Evolutionary conservation across 2,329 filamentous ascomycete genomes (phyloP).

Genomic region (Pseudonectria foliicola): DNA sequence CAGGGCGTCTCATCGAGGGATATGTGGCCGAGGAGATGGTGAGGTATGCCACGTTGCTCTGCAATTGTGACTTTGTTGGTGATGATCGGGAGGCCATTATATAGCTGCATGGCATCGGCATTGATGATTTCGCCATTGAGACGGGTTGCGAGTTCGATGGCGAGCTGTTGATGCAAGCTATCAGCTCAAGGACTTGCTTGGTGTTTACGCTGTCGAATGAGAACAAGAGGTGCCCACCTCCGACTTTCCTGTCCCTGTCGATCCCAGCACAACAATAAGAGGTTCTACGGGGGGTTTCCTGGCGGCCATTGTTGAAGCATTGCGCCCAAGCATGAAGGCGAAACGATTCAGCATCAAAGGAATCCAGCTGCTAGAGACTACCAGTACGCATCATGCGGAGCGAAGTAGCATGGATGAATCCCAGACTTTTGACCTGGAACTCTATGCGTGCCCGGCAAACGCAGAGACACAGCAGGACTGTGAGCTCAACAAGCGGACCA

Average conservation of each 20-base stretch:
- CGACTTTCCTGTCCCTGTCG: constrained; percentile 90
- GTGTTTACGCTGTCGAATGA: background rate
- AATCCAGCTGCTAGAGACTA: constrained; percentile 7
- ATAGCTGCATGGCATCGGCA: constrained; percentile 97
- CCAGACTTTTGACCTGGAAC: background rate
- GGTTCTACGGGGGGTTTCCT: constrained; percentile 42
- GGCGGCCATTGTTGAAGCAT: constrained; percentile 34
- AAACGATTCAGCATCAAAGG: constrained; percentile 22
- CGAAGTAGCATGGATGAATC: background rate
- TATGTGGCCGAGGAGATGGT: constrained; percentile 81
- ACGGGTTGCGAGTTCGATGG: constrained; percentile 73
- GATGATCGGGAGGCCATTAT: constrained; percentile 82
- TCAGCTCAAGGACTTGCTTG: constrained; percentile 6
- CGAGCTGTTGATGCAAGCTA: constrained; percentile 52
- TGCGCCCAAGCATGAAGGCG: constrained; percentile 20
- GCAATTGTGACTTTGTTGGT: constrained; percentile 81
- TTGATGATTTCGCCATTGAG: constrained; percentile 96
- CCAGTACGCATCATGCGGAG: background rate
- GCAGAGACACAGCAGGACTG: too few relatives aligned
- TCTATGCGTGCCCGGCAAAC: too few relatives aligned
- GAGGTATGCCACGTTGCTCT: constrained; percentile 73
- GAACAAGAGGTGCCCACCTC: constrained; percentile 49
- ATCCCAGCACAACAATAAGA: constrained; percentile 75
- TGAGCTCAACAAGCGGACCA: too few relatives aligned
- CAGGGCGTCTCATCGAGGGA: constrained; percentile 71